Conservation (phyloP, 768 basidiomycete species). For the Mycena epipterygia region DNA sequence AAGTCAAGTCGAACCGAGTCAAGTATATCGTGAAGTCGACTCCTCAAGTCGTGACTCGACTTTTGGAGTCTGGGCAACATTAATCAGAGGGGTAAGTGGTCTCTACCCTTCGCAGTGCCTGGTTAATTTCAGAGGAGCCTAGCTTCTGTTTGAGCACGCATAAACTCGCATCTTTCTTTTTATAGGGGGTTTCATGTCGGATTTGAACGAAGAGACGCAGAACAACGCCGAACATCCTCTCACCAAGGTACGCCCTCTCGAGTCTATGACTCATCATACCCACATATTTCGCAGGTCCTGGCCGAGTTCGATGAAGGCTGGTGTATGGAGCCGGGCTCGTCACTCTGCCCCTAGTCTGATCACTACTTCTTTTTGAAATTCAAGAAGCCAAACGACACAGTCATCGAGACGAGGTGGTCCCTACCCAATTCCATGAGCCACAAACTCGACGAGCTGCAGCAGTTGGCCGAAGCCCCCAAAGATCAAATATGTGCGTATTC, state of each 20-base stretch:
- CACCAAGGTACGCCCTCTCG: background rate
- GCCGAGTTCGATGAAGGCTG: slow-evolving; percentile 8
- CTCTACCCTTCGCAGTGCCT: too few species aligned
- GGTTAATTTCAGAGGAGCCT: too few species aligned
- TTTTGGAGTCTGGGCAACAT: too few species aligned
- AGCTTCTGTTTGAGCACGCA: background rate
- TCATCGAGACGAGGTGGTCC: slow-evolving; percentile 6
- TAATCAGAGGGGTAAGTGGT: too few species aligned
- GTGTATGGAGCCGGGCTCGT: slow-evolving; percentile 14
- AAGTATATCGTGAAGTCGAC: too few species aligned
- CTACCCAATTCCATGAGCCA: background rate
- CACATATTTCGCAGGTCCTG: background rate
- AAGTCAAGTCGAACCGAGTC: too few species aligned
- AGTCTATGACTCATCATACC: background rate
- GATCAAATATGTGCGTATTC: slow-evolving; percentile 12
- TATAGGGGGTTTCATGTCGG: background rate
- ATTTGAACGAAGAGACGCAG: slow-evolving; percentile 1
- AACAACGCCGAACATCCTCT: background rate
- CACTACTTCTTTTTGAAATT: slow-evolving; percentile 21
- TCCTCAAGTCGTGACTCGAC: too few species aligned
- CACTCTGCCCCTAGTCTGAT: slow-evolving; percentile 16
- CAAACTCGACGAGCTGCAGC: slow-evolving; percentile 4
- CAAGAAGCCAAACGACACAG: slow-evolving; percentile 14
- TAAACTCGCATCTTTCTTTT: background rate
- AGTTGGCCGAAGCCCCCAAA: slow-evolving; percentile 6